Base-by-base conservation (phyloP, 2,329 filamentous ascomycete genomes). In the Fusarium begoniae region DNA sequence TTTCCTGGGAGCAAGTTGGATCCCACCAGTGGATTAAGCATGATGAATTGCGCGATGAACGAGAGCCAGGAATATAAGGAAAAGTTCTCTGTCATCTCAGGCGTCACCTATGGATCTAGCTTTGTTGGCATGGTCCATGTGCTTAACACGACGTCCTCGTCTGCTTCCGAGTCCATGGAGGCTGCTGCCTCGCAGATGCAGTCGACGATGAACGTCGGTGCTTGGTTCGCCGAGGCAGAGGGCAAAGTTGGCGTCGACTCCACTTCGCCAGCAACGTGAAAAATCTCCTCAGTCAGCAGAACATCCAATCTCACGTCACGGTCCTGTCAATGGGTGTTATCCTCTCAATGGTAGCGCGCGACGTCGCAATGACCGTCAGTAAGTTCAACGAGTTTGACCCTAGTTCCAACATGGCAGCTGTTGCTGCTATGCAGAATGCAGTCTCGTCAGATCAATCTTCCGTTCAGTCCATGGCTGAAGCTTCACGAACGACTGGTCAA, bases 271-370 rank as follows among this genome's bases (percentile, higher is more conserved):
- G 28, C 28, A 47, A 73, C 11, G 43, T 75, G 0, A 76, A 75
- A 63, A 73, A 63, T 53, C 47, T 74, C 3, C 68, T 76, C 30
- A 66, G 68, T 28, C 41, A 53, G 45, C 63, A 76, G 43, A 76
- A 75, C 13, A 48, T 74, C 26, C 28, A 47, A 11, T 72, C 70
- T 4, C 65, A 74, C 3, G 66, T 69, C 6, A 65, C 58, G 6
- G 17, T 76, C 11, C 14, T 74, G 2, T 41, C 47, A 4, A 72
- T 75, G 67, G 74, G 69, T 6, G 51, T 48, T 0, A 47, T 60
- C 4, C 62, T 55, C 1, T 62, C 65, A 1, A 59, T 67, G 6
- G 55, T 48, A 24, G 62, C 69, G 18, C 17, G 10, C 4, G 57
- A 43, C 1, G 28, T 53, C 17, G 13, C 26, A 48, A 48, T 9